A percentile compares a stretch with the other conserved stretches of the same genome.
Evolutionary conservation across 2,329 filamentous ascomycete genomes (phyloP).

Genomic region (Aureobasidium zeae): DNA sequence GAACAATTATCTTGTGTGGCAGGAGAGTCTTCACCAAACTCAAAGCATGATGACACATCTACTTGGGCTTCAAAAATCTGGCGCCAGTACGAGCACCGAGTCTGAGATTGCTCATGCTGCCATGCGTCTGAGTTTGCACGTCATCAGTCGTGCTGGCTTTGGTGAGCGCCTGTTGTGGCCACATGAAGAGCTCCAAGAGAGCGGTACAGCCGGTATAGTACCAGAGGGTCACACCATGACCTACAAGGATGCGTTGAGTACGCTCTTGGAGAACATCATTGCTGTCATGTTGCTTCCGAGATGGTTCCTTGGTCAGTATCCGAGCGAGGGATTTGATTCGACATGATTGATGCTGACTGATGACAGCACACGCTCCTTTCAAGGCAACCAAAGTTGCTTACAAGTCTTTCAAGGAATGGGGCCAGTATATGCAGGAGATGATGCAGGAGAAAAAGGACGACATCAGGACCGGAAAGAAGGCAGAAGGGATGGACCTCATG

Average conservation of each 20-base stretch:
- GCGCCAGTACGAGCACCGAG: constrained; percentile 39
- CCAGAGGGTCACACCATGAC: constrained; percentile 51
- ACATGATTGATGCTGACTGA: not conserved
- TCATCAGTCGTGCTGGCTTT: constrained; percentile 63
- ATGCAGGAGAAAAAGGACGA: constrained; percentile 52
- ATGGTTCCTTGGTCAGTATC: constrained; percentile 44
- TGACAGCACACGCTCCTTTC: constrained; percentile 39
- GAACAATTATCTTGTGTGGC: constrained; percentile 60
- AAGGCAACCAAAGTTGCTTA: constrained; percentile 44
- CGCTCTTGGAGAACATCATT: constrained; percentile 54
- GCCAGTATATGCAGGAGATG: constrained; percentile 60
- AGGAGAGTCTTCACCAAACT: constrained; percentile 55
- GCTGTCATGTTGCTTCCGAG: constrained; percentile 51
- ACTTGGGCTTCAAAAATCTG: constrained; percentile 40
- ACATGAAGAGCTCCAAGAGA: constrained; percentile 40
- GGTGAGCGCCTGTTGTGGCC: constrained; percentile 50
- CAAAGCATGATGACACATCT: constrained; percentile 52
- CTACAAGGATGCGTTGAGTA: constrained; percentile 54
- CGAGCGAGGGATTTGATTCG: constrained; percentile 12
- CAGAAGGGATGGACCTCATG: constrained; percentile 48
- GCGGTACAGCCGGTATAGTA: constrained; percentile 21
- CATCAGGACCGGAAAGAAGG: constrained; percentile 30
- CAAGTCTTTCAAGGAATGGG: constrained; percentile 53
- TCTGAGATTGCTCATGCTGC: constrained; percentile 52
- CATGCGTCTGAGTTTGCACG: constrained; percentile 52